These are phyloP conservation scores for Vitis cinerea DNA, from an alignment of 164 flowering plant genomes.

Conservation along the genomic window DNA sequence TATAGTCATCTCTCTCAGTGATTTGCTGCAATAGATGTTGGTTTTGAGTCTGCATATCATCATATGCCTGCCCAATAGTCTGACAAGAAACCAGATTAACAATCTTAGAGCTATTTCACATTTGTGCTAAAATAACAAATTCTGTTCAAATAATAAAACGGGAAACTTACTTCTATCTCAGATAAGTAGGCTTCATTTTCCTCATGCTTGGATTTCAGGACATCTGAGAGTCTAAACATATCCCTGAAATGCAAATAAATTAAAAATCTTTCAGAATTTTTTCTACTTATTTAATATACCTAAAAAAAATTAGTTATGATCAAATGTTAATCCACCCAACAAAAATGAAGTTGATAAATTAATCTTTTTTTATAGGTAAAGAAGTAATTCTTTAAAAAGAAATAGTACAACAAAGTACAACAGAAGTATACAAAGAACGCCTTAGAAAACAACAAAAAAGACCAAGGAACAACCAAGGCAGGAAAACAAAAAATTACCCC, in stretches of 20 bases:
- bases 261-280: background rate
- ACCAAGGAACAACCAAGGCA: no score
- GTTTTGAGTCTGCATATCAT: constrained; percentile 93
- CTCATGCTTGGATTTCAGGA: constrained; percentile 79
- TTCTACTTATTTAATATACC: no score
- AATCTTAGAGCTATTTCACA: background rate
- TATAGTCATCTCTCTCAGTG: constrained; percentile 97
- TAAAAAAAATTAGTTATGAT: no score
- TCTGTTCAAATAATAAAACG: background rate
- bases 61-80: constrained; percentile 97
- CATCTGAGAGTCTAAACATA: constrained; percentile 48
- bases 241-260: constrained; percentile 48
- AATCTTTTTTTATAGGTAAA: no score
- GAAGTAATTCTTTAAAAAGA: no score
- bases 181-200: constrained; percentile 86
- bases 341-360: no score
- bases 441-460: no score
- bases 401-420: no score
- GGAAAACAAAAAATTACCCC: no score
- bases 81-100: constrained; percentile 32
- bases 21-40: constrained; percentile 93
- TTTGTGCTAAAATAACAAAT: background rate
- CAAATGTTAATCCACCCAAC: no score
- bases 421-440: no score
- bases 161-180: constrained; percentile 80